These are phyloP conservation scores for Trichophyton simii DNA, from an alignment of 2,329 filamentous ascomycete genomes.

Conservation along the genomic window DNA sequence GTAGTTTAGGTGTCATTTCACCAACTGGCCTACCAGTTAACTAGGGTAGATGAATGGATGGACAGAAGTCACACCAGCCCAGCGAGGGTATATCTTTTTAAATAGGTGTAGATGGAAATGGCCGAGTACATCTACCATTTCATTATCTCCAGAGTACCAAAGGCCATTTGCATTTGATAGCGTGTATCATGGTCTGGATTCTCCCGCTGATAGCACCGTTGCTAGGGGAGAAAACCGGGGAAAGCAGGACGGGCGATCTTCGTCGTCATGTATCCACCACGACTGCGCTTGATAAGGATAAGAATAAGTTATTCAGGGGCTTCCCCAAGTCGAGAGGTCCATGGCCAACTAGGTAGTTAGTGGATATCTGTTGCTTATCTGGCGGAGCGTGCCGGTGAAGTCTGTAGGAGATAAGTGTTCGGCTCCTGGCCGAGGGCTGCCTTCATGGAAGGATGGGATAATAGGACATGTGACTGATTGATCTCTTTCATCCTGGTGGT, in stretches of 20 bases:
- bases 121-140: background rate
- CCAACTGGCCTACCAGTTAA: background rate
- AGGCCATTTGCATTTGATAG: background rate
- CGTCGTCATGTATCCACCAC: background rate
- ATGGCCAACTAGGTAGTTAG: background rate
- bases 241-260: background rate
- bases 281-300: background rate
- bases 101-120: background rate
- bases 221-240: background rate
- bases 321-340: background rate
- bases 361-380: background rate
- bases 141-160: background rate
- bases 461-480: background rate
- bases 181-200: background rate
- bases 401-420: background rate
- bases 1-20: background rate
- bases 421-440: background rate
- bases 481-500: background rate
- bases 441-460: background rate
- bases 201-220: background rate
- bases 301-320: background rate
- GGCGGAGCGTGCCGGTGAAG: background rate
- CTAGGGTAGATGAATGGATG: background rate
- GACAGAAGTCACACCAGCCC: background rate
- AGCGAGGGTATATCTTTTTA: background rate